phyloP scores from a whole-genome alignment of 805 yeast species.

The Yarrowia bubula region DNA sequence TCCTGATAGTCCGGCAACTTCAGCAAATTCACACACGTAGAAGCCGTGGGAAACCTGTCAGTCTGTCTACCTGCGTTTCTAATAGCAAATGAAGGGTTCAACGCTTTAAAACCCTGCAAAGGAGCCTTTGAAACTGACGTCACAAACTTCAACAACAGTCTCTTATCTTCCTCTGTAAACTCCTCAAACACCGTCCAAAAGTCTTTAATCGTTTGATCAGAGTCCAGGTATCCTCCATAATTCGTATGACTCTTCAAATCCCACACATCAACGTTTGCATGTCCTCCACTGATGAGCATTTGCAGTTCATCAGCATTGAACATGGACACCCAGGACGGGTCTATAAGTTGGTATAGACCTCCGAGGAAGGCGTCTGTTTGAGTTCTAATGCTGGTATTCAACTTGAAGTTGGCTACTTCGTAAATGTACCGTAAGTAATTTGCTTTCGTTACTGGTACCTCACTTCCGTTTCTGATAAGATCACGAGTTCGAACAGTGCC shows the following conservation, averaged over 20 bases:
- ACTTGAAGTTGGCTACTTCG: slow-evolving; percentile 71
- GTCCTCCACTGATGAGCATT: slow-evolving; percentile 78
- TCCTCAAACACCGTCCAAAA: slow-evolving; percentile 79
- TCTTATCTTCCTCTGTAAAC: slow-evolving; percentile 59
- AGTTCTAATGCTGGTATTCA: slow-evolving; percentile 58
- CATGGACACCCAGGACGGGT: slow-evolving; percentile 74
- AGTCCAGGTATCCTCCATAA: slow-evolving; percentile 50
- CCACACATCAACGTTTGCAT: slow-evolving; percentile 61
- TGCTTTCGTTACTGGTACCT: slow-evolving; percentile 51
- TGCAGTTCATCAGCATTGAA: slow-evolving; percentile 84
- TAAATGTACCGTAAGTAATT: slow-evolving; percentile 75
- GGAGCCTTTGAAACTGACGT: slow-evolving; percentile 94
- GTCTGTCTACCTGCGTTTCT: slow-evolving; percentile 58
- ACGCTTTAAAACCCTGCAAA: slow-evolving; percentile 72
- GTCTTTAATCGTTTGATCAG: slow-evolving; percentile 56
- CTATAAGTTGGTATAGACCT: slow-evolving; percentile 69
- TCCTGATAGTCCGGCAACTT: slow-evolving; percentile 80
- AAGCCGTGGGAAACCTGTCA: slow-evolving; percentile 78
- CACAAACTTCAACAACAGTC: slow-evolving; percentile 75
- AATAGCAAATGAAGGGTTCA: slow-evolving; percentile 79
- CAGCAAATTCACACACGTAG: slow-evolving; percentile 87
- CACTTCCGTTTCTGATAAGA: slow-evolving; percentile 59
- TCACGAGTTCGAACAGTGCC: slow-evolving; percentile 45
- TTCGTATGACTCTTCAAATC: slow-evolving; percentile 66
- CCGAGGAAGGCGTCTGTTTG: slow-evolving; percentile 63